Base-by-base conservation (phyloP, 2,329 filamentous ascomycete species). In the Harringtonia lauricola region DNA sequence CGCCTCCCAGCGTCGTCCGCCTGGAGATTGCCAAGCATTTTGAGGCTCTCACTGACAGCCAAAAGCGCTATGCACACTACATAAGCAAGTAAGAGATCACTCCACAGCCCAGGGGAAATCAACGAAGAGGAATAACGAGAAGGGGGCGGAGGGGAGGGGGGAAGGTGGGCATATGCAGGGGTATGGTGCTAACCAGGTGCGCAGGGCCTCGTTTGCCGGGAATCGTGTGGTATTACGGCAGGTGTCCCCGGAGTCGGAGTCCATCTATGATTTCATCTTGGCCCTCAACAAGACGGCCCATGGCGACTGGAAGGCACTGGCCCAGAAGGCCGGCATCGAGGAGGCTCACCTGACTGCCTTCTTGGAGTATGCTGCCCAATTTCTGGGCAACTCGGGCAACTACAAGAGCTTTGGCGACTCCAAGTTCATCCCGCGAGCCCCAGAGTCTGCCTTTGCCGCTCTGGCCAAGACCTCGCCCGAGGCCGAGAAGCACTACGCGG, bases 21-120 rank as follows among this genome's bases (percentile, higher is more conserved):
- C 76, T 98, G 40, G 82, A 87, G 61, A 92, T 96, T 61, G 87
- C 87, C 66, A 85, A 87, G 59, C 90, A 96, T 65, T 98, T 96
- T 56, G 83, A 90, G 44, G 78, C 80, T 30, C 64, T 92, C 48
- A 73, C 66, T 42, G 76, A 85, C 55, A 71, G 83, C 59, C 79
- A 94, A 67, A 88, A 90, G 68, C 81, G 84, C 58, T 95, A 95
- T 71, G 85, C 89, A 51, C 89, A 95, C 65, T 88, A 82, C 59
- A 86, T 94, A 59, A 86, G 81, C 74, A 78, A 75, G 83, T 86
- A 71, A 54, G 69, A 49, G 38, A 31, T 9, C 35, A 7, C 21
- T 33, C 10, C 15, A 12, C n/a, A n/a, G n/a, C n/a, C n/a, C n/a
- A 29, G 28, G 13, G 28, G 13, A 29, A 29, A 13, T 8, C 8